Base-by-base conservation (phyloP, 192 early-diverging fungal species). In the Coemansia sp. region DNA sequence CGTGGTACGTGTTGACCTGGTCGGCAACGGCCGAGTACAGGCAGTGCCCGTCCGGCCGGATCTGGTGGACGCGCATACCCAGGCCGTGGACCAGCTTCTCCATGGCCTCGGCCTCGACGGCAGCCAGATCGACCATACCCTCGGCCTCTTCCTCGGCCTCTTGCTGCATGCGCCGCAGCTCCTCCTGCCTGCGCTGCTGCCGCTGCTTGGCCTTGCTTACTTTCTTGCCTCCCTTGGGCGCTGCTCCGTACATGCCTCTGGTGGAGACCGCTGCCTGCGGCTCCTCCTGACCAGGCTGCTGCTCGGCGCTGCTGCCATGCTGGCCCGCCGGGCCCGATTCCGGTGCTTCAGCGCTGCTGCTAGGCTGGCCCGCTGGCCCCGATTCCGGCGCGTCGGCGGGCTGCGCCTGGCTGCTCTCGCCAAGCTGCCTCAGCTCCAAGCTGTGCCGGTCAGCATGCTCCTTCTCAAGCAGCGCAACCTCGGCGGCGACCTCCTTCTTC, bases 1-100 rank as follows among this genome's bases (percentile, higher is more conserved):
- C 64, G 42, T 83, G 73, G 54, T 75, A 75, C 22, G 72, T 59
- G 25, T 34, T 50, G 2, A 93, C 43, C 56, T 97, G 94, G 76
- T 92, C 85, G 0, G 85, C 81, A 60, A 97, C 56, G 3, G 94
- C 88, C 60, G 89, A 89, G 69, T 91, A 97, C 30, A 97, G 64
- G 57, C 94, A 98, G 64, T 98, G 94, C 2, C 94, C 94, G 62
- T 98, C 91, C 3, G 92, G 79, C 12, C 63, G 67, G 29, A 97
- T 83, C 77, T 84, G 76, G 31, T 82, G 74, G 8, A 96, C 67
- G 8, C 39, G 21, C 28, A 93, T 65, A n/a, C 62, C 72, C 64
- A 85, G 78, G 7, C 50, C 51, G 8, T 51, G 54, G 10, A 85
- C 50, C 10, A 88, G 47, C 17, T 75, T 71, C 25, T 66, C 69